Evolutionary conservation across 345 rosid species (phyloP).

Genomic region (Cardamine chenopodiifolia): DNA sequence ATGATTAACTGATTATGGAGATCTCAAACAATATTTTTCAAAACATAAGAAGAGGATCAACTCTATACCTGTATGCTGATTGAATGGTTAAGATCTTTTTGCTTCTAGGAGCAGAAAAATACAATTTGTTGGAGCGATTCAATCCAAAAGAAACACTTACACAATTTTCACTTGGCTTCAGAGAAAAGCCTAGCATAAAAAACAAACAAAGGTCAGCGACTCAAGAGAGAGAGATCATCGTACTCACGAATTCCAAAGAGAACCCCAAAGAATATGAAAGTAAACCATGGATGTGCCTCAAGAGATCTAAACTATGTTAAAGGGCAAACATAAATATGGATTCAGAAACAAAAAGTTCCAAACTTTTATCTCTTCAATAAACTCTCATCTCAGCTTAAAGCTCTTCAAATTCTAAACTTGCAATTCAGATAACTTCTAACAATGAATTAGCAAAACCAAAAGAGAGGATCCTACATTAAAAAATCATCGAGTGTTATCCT

Average conservation of each 20-base stretch:
- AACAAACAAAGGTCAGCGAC: background rate
- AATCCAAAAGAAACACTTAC: constrained; percentile 54
- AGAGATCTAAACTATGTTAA: constrained; percentile 1
- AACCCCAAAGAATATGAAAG: background rate
- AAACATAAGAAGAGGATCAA: background rate
- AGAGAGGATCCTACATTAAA: background rate
- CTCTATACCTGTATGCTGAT: constrained; percentile 67
- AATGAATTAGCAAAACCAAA: background rate
- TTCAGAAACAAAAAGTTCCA: background rate
- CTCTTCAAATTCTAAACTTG: background rate
- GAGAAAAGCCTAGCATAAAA: constrained; percentile 44
- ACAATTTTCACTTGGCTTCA: constrained; percentile 48
- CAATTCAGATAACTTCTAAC: background rate
- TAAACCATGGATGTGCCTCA: background rate
- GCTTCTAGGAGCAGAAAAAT: constrained; percentile 49
- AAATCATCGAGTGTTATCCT: background rate
- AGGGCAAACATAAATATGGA: background rate
- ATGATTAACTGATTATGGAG: background rate
- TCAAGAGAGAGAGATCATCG: background rate
- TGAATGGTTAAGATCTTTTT: constrained; percentile 56
- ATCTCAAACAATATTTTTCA: background rate
- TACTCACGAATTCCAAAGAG: background rate
- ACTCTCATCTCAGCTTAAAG: background rate
- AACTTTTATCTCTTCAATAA: background rate
- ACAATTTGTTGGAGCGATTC: constrained; percentile 46